phyloP scores from a whole-genome alignment of 2,329 filamentous ascomycete genomes.

The Phyllosticta ampelicida region DNA sequence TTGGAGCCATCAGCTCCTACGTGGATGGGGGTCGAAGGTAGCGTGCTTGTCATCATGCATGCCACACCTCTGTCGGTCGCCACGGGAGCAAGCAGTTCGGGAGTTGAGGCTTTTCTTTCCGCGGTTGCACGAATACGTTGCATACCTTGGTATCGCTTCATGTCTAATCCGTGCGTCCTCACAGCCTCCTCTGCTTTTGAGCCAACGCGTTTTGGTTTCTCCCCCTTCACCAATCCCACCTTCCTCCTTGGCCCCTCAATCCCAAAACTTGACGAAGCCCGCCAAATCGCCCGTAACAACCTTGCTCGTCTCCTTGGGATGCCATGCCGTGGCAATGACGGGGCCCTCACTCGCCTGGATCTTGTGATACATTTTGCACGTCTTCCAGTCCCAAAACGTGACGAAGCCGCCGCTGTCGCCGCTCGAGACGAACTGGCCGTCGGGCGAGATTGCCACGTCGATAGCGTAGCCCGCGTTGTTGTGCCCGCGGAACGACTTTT shows the following conservation, averaged over 20 bases:
- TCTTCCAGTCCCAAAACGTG: slow-evolving; percentile 99
- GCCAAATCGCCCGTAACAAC: slow-evolving; percentile 83
- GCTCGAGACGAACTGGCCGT: slow-evolving; percentile 80
- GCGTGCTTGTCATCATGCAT: too few species aligned
- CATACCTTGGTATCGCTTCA: neutral
- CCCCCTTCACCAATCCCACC: neutral
- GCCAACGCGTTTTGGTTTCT: too few species aligned
- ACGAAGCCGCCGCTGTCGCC: slow-evolving; percentile 84
- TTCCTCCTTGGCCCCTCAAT: slow-evolving; percentile 39
- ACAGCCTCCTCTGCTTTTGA: too few species aligned
- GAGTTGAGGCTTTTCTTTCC: too few species aligned
- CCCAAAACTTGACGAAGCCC: slow-evolving; percentile 85
- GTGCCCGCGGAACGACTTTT: slow-evolving; percentile 92
- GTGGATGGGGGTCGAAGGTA: too few species aligned
- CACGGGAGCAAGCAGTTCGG: too few species aligned
- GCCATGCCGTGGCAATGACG: slow-evolving; percentile 84
- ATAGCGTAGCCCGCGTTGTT: slow-evolving; percentile 93
- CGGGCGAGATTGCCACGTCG: slow-evolving; percentile 76
- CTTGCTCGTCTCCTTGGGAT: slow-evolving; percentile 95
- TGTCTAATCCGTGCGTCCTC: too few species aligned
- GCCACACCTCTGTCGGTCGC: too few species aligned
- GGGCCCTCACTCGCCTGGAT: slow-evolving; percentile 73
- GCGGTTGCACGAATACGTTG: too few species aligned
- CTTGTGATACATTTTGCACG: slow-evolving; percentile 98
- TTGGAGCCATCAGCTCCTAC: too few species aligned